A percentile compares a stretch with the other conserved stretches of the same genome.
These are phyloP conservation scores for Eragrostis nindensis DNA, from an alignment of 176 grass and related monocot genomes.

Conservation along the genomic window DNA sequence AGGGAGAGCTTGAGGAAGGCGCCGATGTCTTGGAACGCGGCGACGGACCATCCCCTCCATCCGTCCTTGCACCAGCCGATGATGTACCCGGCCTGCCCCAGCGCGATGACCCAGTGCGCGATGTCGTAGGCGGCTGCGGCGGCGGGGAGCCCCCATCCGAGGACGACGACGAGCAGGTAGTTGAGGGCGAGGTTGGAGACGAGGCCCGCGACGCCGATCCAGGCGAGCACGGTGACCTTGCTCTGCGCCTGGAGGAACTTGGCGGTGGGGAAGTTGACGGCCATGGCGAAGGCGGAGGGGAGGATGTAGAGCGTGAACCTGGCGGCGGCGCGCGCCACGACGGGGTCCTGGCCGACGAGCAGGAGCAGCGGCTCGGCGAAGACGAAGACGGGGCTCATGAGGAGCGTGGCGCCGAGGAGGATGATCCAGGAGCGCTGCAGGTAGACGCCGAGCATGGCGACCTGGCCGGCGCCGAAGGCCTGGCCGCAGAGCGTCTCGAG, in stretches of 20 bases:
- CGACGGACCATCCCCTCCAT: constrained; percentile 50
- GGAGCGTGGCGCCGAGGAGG: constrained; percentile 23
- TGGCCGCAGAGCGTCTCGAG: constrained; percentile 92
- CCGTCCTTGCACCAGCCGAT: constrained; percentile 64
- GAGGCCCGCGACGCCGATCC: constrained; percentile 43
- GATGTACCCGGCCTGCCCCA: constrained; percentile 53
- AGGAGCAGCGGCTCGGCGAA: constrained; percentile 51
- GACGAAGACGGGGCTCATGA: constrained; percentile 49
- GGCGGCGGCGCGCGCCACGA: constrained; percentile 46
- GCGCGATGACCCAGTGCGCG: constrained; percentile 41
- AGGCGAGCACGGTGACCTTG: constrained; percentile 53
- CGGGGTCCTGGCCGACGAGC: constrained; percentile 51
- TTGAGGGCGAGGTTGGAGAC: constrained; percentile 13
- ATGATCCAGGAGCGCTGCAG: constrained; percentile 76
- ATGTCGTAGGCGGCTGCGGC: constrained; percentile 42
- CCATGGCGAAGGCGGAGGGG: constrained; percentile 46
- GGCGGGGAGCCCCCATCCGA: constrained; percentile 39
- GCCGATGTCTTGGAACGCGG: constrained; percentile 44
- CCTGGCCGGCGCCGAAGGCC: constrained; percentile 62
- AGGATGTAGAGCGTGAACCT: constrained; percentile 55
- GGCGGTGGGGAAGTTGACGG: constrained; percentile 62
- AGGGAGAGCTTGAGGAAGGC: constrained; percentile 57
- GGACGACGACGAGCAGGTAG: constrained; percentile 43
- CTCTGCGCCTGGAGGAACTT: constrained; percentile 81
- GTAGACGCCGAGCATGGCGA: constrained; percentile 73